Evolutionary conservation across 257 asterid species (phyloP).

Genomic region (Nicotiana paniculata): DNA sequence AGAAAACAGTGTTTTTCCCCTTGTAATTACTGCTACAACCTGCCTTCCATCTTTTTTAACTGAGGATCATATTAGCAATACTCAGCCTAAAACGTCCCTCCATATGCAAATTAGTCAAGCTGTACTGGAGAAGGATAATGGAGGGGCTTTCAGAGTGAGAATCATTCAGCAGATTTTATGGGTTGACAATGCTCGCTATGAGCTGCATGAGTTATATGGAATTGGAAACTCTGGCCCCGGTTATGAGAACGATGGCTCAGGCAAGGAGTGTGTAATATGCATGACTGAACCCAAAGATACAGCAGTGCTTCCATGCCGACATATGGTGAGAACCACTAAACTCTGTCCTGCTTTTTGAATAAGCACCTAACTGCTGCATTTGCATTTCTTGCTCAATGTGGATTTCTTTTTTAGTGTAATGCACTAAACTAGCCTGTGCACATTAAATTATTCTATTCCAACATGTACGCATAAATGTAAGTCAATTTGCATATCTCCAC

Average conservation of each 20-base stretch:
- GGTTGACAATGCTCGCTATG: constrained; percentile 56
- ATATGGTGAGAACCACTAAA: constrained; percentile 44
- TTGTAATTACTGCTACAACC: constrained; percentile 57
- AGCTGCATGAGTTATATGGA: constrained; percentile 68
- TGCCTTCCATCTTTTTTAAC: constrained; percentile 28
- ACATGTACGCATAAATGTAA: no score
- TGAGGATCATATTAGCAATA: constrained; percentile 25
- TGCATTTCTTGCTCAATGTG: neutral
- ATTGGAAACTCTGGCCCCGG: constrained; percentile 42
- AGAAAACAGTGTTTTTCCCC: constrained; percentile 49
- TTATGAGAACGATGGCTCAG: constrained; percentile 37
- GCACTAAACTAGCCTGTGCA: no score
- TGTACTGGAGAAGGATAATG: constrained; percentile 36
- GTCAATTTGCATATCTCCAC: neutral
- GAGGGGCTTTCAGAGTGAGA: constrained; percentile 38
- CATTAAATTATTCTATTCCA: no score
- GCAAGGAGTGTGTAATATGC: constrained; percentile 75
- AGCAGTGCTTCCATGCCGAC: constrained; percentile 72
- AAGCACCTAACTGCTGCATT: neutral
- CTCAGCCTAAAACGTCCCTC: constrained; percentile 24
- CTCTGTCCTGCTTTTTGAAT: neutral
- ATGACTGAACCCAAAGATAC: constrained; percentile 69
- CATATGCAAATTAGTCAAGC: constrained; percentile 65
- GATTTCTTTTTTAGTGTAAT: neutral
- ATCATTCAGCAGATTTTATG: constrained; percentile 56